Conservation (phyloP, 1,284 basidiomycete species). For the Leccinum huronense region DNA sequence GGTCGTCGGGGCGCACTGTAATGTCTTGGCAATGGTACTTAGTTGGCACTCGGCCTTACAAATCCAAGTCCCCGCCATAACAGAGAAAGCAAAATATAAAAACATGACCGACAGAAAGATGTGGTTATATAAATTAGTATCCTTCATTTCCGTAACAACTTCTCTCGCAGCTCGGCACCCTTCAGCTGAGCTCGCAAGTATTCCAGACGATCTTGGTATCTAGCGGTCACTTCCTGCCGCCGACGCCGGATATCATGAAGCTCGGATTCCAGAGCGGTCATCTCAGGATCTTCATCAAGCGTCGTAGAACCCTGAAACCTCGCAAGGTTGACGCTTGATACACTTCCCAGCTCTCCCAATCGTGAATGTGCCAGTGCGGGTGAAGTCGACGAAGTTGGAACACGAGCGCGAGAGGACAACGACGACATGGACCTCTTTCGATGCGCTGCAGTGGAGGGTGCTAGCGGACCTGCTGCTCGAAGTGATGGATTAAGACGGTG, state of each 20-base stretch:
- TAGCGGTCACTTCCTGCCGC: conserved; percentile 58
- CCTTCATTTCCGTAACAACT: conserved; percentile 52
- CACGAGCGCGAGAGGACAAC: conserved; percentile 42
- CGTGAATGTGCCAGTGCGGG: conserved; percentile 24
- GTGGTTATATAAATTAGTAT: conserved; percentile 1
- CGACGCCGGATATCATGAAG: conserved; percentile 62
- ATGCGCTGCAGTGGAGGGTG: conserved; percentile 20
- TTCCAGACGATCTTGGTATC: conserved; percentile 66
- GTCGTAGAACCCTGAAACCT: conserved; percentile 50
- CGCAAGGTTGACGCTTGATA: conserved; percentile 46
- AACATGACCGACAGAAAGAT: conserved; percentile 9
- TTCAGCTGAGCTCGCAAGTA: conserved; percentile 70
- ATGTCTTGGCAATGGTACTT: background rate
- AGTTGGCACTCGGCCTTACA: too few species aligned
- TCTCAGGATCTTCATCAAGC: conserved; percentile 38
- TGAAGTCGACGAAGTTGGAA: conserved; percentile 20
- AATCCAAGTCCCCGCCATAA: background rate
- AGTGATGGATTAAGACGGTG: conserved; percentile 32
- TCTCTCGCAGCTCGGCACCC: conserved; percentile 72
- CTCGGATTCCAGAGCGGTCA: conserved; percentile 39
- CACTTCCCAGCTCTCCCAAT: conserved; percentile 39
- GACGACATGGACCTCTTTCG: conserved; percentile 54
- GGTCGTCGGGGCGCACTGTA: background rate
- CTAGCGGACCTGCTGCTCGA: conserved; percentile 20
- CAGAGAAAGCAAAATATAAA: conserved; percentile 20